A percentile compares a stretch with the other conserved stretches of the same genome.
These are phyloP conservation scores for Fusarium phyllophilum DNA, from an alignment of 2,329 filamentous ascomycete species.

Conservation along the genomic window DNA sequence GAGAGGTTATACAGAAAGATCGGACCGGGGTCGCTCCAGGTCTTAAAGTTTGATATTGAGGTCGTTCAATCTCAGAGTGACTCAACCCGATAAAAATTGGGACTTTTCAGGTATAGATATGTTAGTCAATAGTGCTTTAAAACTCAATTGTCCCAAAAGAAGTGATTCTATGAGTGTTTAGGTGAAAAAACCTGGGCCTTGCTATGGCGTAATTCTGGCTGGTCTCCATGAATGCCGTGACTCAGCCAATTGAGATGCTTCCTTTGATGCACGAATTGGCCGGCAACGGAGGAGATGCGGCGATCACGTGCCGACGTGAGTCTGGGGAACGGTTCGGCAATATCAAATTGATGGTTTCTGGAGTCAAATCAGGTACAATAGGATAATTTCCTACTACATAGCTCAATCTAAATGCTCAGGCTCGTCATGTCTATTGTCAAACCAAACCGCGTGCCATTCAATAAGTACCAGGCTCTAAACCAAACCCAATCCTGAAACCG, in stretches of 20 bases:
- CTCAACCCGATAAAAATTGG: slow-evolving; percentile 21
- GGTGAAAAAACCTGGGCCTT: slow-evolving; percentile 33
- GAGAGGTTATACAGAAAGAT: slow-evolving; percentile 22
- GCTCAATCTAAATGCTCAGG: not conserved
- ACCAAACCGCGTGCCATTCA: not conserved
- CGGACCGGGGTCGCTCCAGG: slow-evolving; percentile 22
- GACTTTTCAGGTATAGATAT: slow-evolving; percentile 21
- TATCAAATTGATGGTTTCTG: not conserved
- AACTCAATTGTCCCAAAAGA: slow-evolving; percentile 23
- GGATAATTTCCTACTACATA: too few species aligned
- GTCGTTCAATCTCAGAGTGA: slow-evolving; percentile 5
- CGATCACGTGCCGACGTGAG: slow-evolving; percentile 27
- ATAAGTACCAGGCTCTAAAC: not conserved
- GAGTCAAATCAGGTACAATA: not conserved
- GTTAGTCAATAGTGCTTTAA: slow-evolving; percentile 19
- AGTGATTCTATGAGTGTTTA: slow-evolving; percentile 35
- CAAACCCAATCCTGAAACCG: not conserved
- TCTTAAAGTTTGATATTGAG: slow-evolving; percentile 18
- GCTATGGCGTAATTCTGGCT: slow-evolving; percentile 45
- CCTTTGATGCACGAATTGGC: slow-evolving; percentile 18
- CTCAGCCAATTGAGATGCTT: slow-evolving; percentile 42
- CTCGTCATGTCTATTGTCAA: not conserved
- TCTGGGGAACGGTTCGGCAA: not conserved
- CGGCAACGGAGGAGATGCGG: slow-evolving; percentile 33
- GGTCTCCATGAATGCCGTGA: slow-evolving; percentile 30